These are phyloP conservation scores for Lepidium africanum DNA, from an alignment of 345 rosid species.

Conservation along the genomic window DNA sequence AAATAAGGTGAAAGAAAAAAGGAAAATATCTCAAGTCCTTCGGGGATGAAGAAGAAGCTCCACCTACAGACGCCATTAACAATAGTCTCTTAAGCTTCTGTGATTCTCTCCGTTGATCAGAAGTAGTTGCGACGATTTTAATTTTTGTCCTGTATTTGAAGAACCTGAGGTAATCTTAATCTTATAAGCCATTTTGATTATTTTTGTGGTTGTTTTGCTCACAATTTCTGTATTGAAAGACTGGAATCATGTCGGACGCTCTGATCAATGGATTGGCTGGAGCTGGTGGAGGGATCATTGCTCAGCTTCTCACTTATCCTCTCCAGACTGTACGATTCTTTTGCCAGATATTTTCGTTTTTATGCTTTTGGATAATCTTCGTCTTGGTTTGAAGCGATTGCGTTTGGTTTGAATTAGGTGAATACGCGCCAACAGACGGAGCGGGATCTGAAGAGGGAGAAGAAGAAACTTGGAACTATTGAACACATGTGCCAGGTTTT, in stretches of 20 bases:
- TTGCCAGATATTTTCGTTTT: background rate
- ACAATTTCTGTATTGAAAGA: background rate
- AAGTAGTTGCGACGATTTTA: background rate
- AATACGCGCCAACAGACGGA: conserved; percentile 97
- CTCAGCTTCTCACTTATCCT: conserved; percentile 92
- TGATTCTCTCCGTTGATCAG: background rate
- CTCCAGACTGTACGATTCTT: conserved; percentile 67
- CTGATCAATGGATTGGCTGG: conserved; percentile 93
- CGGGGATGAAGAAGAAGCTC: conserved; percentile 8
- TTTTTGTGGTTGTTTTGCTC: background rate
- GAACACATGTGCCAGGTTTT: conserved; percentile 78
- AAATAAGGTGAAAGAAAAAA: background rate
- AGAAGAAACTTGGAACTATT: conserved; percentile 65
- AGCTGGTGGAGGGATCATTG: conserved; percentile 95
- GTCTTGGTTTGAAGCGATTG: background rate
- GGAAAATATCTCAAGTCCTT: background rate
- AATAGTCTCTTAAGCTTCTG: background rate
- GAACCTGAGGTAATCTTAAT: conserved; percentile 11
- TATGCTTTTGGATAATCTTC: background rate
- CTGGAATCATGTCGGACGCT: conserved; percentile 76
- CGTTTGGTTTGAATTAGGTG: conserved; percentile 39
- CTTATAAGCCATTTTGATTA: background rate
- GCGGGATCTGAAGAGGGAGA: conserved; percentile 75
- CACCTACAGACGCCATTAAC: background rate
- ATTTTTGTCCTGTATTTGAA: background rate